Evolutionary conservation across 169 alveolate species (phyloP), one percentile per base, ranked within the genome.

Genomic region (Plasmodium billcollinsi): DNA sequence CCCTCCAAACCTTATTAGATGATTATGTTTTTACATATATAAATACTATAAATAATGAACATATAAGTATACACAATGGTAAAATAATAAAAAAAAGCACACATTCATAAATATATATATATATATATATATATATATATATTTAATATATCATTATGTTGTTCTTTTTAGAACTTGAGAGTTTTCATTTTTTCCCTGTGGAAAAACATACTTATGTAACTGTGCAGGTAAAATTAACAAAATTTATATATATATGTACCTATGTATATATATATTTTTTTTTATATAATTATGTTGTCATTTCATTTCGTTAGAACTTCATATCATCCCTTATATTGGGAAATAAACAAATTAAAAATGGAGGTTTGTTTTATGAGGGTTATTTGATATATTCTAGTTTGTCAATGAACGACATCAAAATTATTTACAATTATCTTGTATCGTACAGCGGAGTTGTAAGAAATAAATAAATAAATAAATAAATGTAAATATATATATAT

Each of bases 391-490:
- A 80, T 49, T 80, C 90, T 12, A 80, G 90, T 49, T 72, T 80
- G 14, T 67, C 69, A 21, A 33, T 80, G 50, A 58, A 24, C 18
- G 90, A 80, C 15, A 80, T 71, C n/a, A 80, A 80, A 61, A 70
- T 49, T 24, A 69, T 80, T 56, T 80, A 80, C 80, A 80, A 80
- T 24, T 80, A 80, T 58, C 58, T 80, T 61, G 90, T 80, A 9
- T 80, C 90, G 18, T 80, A 80, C 33, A 71, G 59, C 2, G 90
- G 90, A 69, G 70, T 47, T 8, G 90, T 78, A 33, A 78, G 80
- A 15, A 26, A 24, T 24, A 5, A 3, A 8, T 3, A 33, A 0
- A 33, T 33, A 5, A 33, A 33, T 33, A 33, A 33, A 33, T 65
- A 2, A 29, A 24, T 11, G 9, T 0, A 65, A 29, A 72, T 2